phyloP scores from a whole-genome alignment of 306 rosid genomes.

The Vigna radiata region DNA sequence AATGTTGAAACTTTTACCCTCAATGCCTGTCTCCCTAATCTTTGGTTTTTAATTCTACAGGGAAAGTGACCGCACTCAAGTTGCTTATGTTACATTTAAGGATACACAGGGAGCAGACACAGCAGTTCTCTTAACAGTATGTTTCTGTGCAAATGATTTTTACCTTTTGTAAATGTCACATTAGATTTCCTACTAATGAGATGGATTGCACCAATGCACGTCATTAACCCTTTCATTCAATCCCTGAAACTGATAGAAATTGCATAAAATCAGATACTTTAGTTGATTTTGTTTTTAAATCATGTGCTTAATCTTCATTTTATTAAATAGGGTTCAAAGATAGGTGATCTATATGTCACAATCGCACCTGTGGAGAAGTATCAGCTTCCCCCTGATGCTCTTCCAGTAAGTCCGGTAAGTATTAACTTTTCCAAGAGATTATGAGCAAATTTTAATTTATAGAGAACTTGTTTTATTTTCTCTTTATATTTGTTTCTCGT shows the following conservation, averaged over 20 bases:
- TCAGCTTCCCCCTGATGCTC: conserved; percentile 76
- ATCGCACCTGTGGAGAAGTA: conserved; percentile 72
- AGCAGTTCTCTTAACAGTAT: conserved; percentile 83
- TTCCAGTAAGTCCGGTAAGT: conserved; percentile 65
- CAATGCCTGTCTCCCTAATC: conserved; percentile 29
- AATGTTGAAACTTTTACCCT: conserved; percentile 7
- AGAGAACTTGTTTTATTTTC: too few species aligned
- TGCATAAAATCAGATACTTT: conserved; percentile 6
- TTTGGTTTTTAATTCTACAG: conserved; percentile 47
- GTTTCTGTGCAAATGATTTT: conserved; percentile 22
- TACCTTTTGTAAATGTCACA: conserved; percentile 7
- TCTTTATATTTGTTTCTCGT: too few species aligned
- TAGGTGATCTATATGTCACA: conserved; percentile 64
- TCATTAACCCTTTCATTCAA: conserved; percentile 22
- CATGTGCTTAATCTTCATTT: conserved; percentile 15
- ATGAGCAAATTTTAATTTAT: too few species aligned
- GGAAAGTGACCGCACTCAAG: conserved; percentile 72
- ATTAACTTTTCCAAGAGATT: neutral
- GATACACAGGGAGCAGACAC: conserved; percentile 83
- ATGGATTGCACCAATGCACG: neutral
- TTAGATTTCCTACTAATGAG: conserved; percentile 6
- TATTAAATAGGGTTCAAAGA: conserved; percentile 67
- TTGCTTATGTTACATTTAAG: conserved; percentile 84
- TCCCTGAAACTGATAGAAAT: neutral
- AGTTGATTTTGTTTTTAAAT: conserved; percentile 21